Conservation (phyloP, 2,329 filamentous ascomycete species). For the Chlorencoelia australis region DNA sequence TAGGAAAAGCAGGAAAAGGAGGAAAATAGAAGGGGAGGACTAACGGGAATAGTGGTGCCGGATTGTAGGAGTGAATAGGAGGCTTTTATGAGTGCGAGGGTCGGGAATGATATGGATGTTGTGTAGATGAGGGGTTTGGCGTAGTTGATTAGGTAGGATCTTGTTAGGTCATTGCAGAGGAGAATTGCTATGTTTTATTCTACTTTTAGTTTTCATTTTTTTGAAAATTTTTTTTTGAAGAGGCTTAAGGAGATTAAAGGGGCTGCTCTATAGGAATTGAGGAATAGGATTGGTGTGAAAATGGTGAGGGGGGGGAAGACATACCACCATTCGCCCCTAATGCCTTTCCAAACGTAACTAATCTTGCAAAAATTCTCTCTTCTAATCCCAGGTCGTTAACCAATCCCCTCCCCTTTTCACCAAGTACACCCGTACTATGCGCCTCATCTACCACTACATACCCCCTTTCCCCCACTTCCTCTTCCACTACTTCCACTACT, state of each 20-base stretch:
- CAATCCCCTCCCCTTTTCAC: constrained; percentile 37
- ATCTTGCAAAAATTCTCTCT: constrained; percentile 36
- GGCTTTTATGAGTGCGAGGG: constrained; percentile 30
- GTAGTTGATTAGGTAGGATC: constrained; percentile 21
- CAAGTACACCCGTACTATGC: constrained; percentile 41
- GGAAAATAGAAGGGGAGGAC: no score
- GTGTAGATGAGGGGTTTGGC: constrained; percentile 32
- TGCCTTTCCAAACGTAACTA: constrained; percentile 46
- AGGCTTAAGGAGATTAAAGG: no score
- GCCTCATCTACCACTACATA: constrained; percentile 48
- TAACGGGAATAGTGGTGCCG: constrained; percentile 37
- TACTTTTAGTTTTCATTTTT: no score
- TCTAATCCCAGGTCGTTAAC: constrained; percentile 41
- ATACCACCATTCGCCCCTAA: constrained; percentile 31
- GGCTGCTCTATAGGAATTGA: not conserved
- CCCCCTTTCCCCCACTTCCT: constrained; percentile 28
- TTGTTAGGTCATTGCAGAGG: constrained; percentile 12
- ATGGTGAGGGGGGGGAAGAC: constrained; percentile 10
- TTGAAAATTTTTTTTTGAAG: no score
- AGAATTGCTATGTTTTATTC: constrained; percentile 29
- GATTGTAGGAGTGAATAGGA: constrained; percentile 39
- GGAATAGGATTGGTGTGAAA: not conserved
- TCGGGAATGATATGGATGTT: constrained; percentile 32
- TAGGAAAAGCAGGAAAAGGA: no score
- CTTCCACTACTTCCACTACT: constrained; percentile 29